phyloP scores from a whole-genome alignment of 371 early-diverging fungal genomes.

The Synchytrium microbalum region DNA sequence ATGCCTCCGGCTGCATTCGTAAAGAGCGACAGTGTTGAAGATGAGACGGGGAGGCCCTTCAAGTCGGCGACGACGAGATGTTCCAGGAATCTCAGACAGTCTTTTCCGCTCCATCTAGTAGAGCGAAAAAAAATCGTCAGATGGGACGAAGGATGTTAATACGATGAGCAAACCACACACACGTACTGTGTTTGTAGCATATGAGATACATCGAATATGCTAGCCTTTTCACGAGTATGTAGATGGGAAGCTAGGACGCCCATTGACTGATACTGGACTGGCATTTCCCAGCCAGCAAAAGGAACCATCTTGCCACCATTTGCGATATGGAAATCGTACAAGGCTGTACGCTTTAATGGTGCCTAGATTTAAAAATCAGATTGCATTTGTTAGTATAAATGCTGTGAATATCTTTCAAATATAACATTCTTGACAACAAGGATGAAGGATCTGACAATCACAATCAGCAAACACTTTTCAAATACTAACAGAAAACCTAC shows the following conservation, averaged over 20 bases:
- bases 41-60: constrained; percentile 64
- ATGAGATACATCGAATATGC: constrained; percentile 96
- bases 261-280: constrained; percentile 76
- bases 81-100: constrained; percentile 83
- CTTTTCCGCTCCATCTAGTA: constrained; percentile 76
- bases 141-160: not conserved
- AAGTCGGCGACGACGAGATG: constrained; percentile 81
- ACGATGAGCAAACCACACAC: constrained; percentile 3
- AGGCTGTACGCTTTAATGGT: constrained; percentile 53
- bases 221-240: constrained; percentile 85
- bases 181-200: constrained; percentile 91
- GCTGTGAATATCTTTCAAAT: no score
- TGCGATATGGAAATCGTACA: constrained; percentile 85
- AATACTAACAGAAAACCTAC: no score
- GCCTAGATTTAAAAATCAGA: no score
- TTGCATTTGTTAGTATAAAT: no score
- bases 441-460: no score
- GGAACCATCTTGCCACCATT: constrained; percentile 95
- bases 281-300: constrained; percentile 96
- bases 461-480: no score
- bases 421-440: no score
- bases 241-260: constrained; percentile 81
- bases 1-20: constrained; percentile 95
- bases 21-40: constrained; percentile 82
- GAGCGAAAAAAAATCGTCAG: not conserved